Evolutionary conservation across 225 moss, liverwort and hornwort genomes (phyloP), one percentile per base, ranked within the genome.

Genomic region (Neckera pumila): DNA sequence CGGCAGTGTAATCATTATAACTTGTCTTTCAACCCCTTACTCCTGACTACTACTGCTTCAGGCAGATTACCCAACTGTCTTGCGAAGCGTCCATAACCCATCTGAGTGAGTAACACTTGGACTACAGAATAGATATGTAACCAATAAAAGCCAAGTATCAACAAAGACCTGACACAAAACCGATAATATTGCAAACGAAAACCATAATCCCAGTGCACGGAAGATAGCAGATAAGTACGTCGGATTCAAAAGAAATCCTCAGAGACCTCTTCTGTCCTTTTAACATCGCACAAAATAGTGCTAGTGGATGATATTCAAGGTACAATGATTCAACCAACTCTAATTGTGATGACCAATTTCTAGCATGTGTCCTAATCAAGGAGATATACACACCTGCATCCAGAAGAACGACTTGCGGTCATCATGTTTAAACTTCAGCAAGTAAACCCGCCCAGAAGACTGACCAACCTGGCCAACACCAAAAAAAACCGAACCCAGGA

Each of bases 341-440:
- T 80, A 86, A 42, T 65, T 64, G 59, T 75, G 67, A 81, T 67
- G 17, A 82, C 63, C 62, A 86, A 82, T 63, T 81, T 81, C 61
- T 40, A 87, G 64, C 9, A n/a, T 53, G 36, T 54, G 53, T 40
- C 72, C 60, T 47, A 49, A 84, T 57, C 11, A 84, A 76, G 77
- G 31, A 72, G 49, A 83, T 43, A 33, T 53, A 76, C 88, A 63
- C 75, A 96, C 97, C 97, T 97, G 98, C 98, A 98, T 98, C 98
- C 98, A 98, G 90, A 92, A 98, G 89, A 98, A 98, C 71, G 90
- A 95, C 89, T 92, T 98, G 78, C 98, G 94, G 70, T 94, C 91
- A 79, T 97, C 98, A 59, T 95, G 92, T 86, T 94, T 96, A 89
- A 98, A 98, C 86, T 95, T 97, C 88, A 98, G 83, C 76, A 98